phyloP scores from a whole-genome alignment of 164 flowering plant genomes.

The Macadamia integrifolia region DNA sequence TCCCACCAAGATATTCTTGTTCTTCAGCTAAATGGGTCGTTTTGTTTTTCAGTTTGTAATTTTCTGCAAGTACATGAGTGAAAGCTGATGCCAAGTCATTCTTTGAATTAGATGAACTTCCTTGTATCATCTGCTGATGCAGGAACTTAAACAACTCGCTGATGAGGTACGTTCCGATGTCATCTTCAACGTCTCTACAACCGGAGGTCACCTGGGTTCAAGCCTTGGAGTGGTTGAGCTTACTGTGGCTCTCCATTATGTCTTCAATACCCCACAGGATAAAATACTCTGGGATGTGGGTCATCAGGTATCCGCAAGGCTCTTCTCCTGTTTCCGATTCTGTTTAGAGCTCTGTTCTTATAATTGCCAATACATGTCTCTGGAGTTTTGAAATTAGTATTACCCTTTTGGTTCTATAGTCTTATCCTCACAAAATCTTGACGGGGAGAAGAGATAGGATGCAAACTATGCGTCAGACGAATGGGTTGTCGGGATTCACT shows the following conservation, averaged over 20 bases:
- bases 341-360: neutral
- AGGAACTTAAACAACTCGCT: slow-evolving; percentile 90
- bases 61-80: slow-evolving; percentile 9
- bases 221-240: slow-evolving; percentile 97
- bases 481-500: slow-evolving; percentile 89
- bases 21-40: slow-evolving; percentile 11
- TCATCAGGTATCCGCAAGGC: slow-evolving; percentile 62
- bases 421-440: slow-evolving; percentile 91
- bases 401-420: slow-evolving; percentile 32
- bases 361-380: neutral
- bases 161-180: slow-evolving; percentile 89
- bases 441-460: slow-evolving; percentile 89
- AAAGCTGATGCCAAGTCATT: neutral
- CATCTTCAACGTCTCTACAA: slow-evolving; percentile 80
- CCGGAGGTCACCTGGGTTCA: slow-evolving; percentile 96
- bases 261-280: slow-evolving; percentile 83
- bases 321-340: neutral
- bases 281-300: slow-evolving; percentile 93
- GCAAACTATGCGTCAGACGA: slow-evolving; percentile 79
- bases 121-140: slow-evolving; percentile 8
- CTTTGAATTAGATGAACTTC: neutral
- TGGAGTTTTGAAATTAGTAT: slow-evolving; percentile 6
- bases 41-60: slow-evolving; percentile 1
- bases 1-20: neutral
- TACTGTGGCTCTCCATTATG: slow-evolving; percentile 94